These are phyloP conservation scores for Nothophaeocryptopus gaeumannii DNA, from an alignment of 2,329 filamentous ascomycete species.

Conservation along the genomic window DNA sequence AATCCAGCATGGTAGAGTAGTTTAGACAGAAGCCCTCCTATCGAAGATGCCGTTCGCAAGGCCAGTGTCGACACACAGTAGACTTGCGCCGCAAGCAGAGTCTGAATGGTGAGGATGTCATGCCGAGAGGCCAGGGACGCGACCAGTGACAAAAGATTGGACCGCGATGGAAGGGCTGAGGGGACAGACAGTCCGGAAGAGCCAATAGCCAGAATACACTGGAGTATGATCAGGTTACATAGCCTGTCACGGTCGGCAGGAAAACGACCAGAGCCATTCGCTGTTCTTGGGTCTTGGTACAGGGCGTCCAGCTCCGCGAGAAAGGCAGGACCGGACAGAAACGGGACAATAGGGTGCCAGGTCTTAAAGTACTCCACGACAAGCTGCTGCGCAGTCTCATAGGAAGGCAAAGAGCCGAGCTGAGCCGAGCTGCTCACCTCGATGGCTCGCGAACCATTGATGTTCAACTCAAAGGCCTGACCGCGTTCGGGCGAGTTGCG, in stretches of 20 bases:
- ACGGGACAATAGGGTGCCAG: slow-evolving; percentile 55
- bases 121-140: slow-evolving; percentile 41
- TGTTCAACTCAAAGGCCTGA: slow-evolving; percentile 18
- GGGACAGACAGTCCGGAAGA: slow-evolving; percentile 18
- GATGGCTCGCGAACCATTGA: slow-evolving; percentile 15
- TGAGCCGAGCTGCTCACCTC: slow-evolving; percentile 17
- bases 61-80: slow-evolving; percentile 51
- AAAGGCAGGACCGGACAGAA: slow-evolving; percentile 52
- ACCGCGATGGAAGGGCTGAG: slow-evolving; percentile 35
- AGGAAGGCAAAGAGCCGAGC: slow-evolving; percentile 27
- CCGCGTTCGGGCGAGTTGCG: slow-evolving; percentile 21
- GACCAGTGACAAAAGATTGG: slow-evolving; percentile 40
- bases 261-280: slow-evolving; percentile 29
- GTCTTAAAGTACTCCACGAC: slow-evolving; percentile 51
- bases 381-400: slow-evolving; percentile 41
- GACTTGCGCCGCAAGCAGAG: slow-evolving; percentile 49
- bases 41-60: slow-evolving; percentile 48
- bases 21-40: slow-evolving; percentile 48
- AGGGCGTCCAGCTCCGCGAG: slow-evolving; percentile 45
- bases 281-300: slow-evolving; percentile 32
- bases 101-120: slow-evolving; percentile 49
- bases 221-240: slow-evolving; percentile 43
- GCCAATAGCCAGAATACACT: slow-evolving; percentile 53
- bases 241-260: slow-evolving; percentile 25
- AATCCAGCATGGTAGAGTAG: slow-evolving; percentile 51